Conservation (phyloP, 768 basidiomycete genomes). For the Podaxis sp. region DNA sequence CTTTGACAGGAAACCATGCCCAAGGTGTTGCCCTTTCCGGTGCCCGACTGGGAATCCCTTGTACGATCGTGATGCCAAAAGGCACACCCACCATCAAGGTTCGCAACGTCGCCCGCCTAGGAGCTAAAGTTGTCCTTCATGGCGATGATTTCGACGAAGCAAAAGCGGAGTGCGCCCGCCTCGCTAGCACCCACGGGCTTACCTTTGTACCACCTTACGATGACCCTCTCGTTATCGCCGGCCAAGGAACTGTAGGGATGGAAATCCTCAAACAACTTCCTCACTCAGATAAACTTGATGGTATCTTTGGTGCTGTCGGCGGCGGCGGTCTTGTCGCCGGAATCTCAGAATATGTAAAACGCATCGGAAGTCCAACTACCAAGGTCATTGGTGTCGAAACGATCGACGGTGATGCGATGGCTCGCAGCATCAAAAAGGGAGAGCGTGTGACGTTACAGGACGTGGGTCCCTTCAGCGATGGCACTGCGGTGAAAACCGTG, state of each 20-base stretch:
- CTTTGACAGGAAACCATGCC: conserved; percentile 84
- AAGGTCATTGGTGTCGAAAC: conserved; percentile 93
- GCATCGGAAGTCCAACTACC: conserved; percentile 81
- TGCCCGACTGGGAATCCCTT: conserved; percentile 78
- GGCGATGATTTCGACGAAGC: conserved; percentile 95
- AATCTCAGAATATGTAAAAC: conserved; percentile 86
- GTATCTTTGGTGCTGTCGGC: conserved; percentile 87
- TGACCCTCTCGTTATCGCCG: conserved; percentile 94
- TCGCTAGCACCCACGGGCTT: conserved; percentile 72
- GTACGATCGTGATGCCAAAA: conserved; percentile 98
- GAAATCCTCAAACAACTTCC: conserved; percentile 90
- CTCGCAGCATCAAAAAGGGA: conserved; percentile 72
- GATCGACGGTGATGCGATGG: conserved; percentile 92
- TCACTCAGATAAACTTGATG: conserved; percentile 72
- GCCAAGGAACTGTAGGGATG: conserved; percentile 93
- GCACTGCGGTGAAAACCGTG: conserved; percentile 94
- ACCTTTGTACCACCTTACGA: conserved; percentile 96
- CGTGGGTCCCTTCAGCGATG: conserved; percentile 95
- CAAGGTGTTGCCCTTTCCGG: conserved; percentile 99
- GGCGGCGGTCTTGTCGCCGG: conserved; percentile 94
- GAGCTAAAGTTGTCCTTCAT: conserved; percentile 90
- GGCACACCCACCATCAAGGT: conserved; percentile 97
- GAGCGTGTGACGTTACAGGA: conserved; percentile 80
- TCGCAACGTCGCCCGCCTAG: conserved; percentile 88
- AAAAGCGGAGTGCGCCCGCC: conserved; percentile 87